A percentile compares a stretch with the other conserved stretches of the same genome.
These are phyloP conservation scores for Colletotrichum lini DNA, from an alignment of 2,329 filamentous ascomycete species.

Conservation along the genomic window DNA sequence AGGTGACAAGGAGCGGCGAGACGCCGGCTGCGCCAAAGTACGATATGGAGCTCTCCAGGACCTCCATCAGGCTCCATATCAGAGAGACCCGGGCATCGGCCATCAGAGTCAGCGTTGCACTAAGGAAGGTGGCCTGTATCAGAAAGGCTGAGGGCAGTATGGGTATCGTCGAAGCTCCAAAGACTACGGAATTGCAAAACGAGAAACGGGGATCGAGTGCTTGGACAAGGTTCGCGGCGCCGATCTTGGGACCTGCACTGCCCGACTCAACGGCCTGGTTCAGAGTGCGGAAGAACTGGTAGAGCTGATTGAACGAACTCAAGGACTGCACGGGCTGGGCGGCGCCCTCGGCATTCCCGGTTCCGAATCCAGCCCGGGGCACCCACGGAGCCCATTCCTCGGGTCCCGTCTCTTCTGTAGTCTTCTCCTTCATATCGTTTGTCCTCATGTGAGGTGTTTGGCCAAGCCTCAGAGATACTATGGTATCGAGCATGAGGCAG, in stretches of 20 bases:
- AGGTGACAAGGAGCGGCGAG: slow-evolving; percentile 52
- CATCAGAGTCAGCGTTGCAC: slow-evolving; percentile 52
- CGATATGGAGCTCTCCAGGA: slow-evolving; percentile 49
- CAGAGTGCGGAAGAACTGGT: slow-evolving; percentile 55
- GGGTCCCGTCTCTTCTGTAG: slow-evolving; percentile 74
- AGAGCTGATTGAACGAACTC: slow-evolving; percentile 60
- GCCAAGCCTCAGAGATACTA: slow-evolving; percentile 67
- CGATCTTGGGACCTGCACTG: slow-evolving; percentile 36
- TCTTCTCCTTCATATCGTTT: slow-evolving; percentile 61
- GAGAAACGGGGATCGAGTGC: slow-evolving; percentile 53
- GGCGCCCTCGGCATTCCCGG: slow-evolving; percentile 32
- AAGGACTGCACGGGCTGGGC: slow-evolving; percentile 52
- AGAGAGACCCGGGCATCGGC: slow-evolving; percentile 53
- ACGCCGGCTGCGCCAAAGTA: slow-evolving; percentile 52
- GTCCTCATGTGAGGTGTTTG: slow-evolving; percentile 64
- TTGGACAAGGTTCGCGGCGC: slow-evolving; percentile 50
- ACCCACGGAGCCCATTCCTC: slow-evolving; percentile 84
- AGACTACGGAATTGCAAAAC: slow-evolving; percentile 57
- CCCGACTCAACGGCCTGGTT: slow-evolving; percentile 45
- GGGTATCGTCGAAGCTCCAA: slow-evolving; percentile 51
- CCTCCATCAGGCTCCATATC: slow-evolving; percentile 54
- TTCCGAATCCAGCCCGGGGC: slow-evolving; percentile 60
- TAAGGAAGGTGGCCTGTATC: slow-evolving; percentile 55
- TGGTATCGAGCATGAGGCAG: slow-evolving; percentile 74
- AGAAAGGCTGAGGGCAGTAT: slow-evolving; percentile 54